These are phyloP conservation scores for Metarhizium humberi DNA, from an alignment of 2,329 filamentous ascomycete genomes.

Conservation along the genomic window DNA sequence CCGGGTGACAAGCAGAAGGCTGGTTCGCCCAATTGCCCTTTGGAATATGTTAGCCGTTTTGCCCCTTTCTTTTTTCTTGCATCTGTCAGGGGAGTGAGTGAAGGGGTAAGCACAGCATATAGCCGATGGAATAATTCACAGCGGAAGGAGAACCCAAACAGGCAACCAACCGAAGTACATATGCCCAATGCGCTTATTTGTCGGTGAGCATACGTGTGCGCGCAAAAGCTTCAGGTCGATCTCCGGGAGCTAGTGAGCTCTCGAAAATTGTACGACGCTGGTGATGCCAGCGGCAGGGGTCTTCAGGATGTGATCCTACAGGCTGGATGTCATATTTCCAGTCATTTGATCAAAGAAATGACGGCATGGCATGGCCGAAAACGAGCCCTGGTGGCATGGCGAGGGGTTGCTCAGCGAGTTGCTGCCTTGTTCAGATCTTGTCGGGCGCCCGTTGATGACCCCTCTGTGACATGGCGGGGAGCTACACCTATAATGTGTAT, in stretches of 20 bases:
- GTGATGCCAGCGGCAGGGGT: not conserved
- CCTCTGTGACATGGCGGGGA: not conserved
- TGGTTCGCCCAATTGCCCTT: not conserved
- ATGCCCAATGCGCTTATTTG: not conserved
- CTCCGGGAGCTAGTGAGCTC: not conserved
- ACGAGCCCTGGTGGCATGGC: not conserved
- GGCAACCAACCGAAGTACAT: not conserved
- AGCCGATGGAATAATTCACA: not conserved
- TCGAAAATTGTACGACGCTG: not conserved
- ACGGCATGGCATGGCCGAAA: not conserved
- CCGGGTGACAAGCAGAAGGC: not conserved
- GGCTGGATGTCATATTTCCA: not conserved
- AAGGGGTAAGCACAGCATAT: not conserved
- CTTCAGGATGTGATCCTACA: not conserved
- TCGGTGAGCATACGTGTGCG: not conserved
- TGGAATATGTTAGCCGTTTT: not conserved
- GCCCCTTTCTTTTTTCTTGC: not conserved
- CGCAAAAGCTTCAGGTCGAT: not conserved
- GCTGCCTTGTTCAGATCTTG: not conserved
- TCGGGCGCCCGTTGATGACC: not conserved
- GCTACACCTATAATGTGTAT: too few relatives aligned
- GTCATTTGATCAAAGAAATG: not conserved
- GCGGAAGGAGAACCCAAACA: not conserved
- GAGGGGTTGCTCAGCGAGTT: not conserved
- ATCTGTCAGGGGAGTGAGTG: not conserved